Evolutionary conservation across 106 monocot species (phyloP).

Genomic region (Apostasia ramifera): DNA sequence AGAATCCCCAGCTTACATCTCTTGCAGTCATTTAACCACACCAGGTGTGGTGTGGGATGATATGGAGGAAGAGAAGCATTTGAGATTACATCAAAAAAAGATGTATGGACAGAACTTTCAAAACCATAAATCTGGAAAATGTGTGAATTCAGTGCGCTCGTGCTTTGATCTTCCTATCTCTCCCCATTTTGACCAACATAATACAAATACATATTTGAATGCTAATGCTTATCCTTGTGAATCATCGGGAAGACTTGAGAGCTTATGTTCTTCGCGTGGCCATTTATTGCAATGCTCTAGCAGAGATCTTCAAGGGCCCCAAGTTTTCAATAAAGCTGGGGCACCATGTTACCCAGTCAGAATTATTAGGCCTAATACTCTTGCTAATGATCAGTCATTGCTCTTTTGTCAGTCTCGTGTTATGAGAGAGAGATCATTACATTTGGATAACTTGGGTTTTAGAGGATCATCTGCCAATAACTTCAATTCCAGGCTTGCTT

Average conservation of each 20-base stretch:
- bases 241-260: slow-evolving; percentile 5
- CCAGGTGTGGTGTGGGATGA: background rate
- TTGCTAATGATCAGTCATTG: slow-evolving; percentile 7
- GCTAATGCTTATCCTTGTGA: background rate
- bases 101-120: background rate
- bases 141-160: slow-evolving; percentile 11
- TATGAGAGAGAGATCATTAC: background rate
- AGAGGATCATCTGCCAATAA: slow-evolving; percentile 1
- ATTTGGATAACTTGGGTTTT: slow-evolving; percentile 2
- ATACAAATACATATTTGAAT: slow-evolving; percentile 10
- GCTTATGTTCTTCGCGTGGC: background rate
- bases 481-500: slow-evolving; percentile 1
- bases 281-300: background rate
- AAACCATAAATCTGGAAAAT: slow-evolving; percentile 7
- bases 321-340: background rate
- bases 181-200: background rate
- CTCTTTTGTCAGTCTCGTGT: background rate
- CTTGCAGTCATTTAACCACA: slow-evolving; percentile 1
- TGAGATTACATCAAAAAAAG: background rate
- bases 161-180: slow-evolving; percentile 5
- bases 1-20: background rate
- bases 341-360: slow-evolving; percentile 8
- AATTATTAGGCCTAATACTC: slow-evolving; percentile 6
- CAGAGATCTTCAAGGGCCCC: slow-evolving; percentile 5
- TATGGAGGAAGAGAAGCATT: slow-evolving; percentile 13